These are phyloP conservation scores for Eurotiales sp. DNA, from an alignment of 2,329 filamentous ascomycete genomes.

Conservation along the genomic window DNA sequence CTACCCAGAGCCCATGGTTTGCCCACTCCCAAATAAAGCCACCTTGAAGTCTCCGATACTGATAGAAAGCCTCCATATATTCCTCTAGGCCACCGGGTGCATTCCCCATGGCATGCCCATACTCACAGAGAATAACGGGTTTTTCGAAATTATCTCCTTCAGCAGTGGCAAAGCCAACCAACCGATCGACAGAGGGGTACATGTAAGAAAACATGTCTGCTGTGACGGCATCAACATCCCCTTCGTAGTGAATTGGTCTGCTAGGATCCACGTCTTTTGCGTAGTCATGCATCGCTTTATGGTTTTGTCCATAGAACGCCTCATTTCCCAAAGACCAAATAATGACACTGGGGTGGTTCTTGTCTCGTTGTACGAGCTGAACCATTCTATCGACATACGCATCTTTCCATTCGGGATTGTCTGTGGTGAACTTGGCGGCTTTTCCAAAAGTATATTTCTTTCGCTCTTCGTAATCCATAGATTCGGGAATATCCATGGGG, in stretches of 20 bases:
- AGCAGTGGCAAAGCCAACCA: conserved; percentile 45
- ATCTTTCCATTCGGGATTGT: conserved; percentile 42
- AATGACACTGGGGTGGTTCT: conserved; percentile 67
- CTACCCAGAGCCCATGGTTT: conserved; percentile 55
- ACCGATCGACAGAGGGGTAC: conserved; percentile 56
- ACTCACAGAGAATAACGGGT: conserved; percentile 47
- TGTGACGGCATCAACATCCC: conserved; percentile 55
- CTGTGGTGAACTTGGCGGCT: conserved; percentile 26
- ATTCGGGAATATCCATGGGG: conserved; percentile 52
- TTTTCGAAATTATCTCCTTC: conserved; percentile 47
- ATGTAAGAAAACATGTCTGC: conserved; percentile 67
- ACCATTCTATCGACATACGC: conserved; percentile 66
- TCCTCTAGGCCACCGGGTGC: conserved; percentile 67
- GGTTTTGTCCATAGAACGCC: conserved; percentile 67
- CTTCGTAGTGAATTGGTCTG: conserved; percentile 64
- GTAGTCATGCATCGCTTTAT: conserved; percentile 64
- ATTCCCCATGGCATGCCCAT: conserved; percentile 67
- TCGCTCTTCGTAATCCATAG: conserved; percentile 58
- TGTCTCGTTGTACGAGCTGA: conserved; percentile 64
- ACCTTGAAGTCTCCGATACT: conserved; percentile 60
- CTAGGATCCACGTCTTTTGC: conserved; percentile 56
- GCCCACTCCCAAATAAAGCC: conserved; percentile 65
- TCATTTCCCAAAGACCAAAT: conserved; percentile 74
- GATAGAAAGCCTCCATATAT: conserved; percentile 62
- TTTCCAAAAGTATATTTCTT: conserved; percentile 48